Evolutionary conservation across 345 rosid species (phyloP).

Genomic region (Lumnitzera littorea): DNA sequence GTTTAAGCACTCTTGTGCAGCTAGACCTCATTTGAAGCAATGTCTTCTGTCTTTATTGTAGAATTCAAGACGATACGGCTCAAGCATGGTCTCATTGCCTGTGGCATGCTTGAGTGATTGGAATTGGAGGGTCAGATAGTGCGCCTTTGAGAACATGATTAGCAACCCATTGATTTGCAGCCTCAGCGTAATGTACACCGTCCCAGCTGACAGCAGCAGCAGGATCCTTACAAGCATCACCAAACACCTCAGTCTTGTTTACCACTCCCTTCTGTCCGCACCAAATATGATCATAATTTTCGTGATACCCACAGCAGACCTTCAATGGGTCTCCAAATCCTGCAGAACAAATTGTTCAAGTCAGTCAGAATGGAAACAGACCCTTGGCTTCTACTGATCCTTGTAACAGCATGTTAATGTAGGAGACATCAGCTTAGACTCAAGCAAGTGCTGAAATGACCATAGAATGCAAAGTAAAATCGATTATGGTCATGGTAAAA

Average conservation of each 20-base stretch:
- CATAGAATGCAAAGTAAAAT: no score
- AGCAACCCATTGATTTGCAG: slow-evolving; percentile 68
- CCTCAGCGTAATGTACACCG: slow-evolving; percentile 47
- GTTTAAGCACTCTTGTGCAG: no score
- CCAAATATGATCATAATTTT: slow-evolving; percentile 44
- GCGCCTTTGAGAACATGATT: slow-evolving; percentile 51
- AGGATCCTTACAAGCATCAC: slow-evolving; percentile 46
- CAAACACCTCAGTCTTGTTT: slow-evolving; percentile 32
- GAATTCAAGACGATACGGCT: not conserved
- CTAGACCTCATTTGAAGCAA: no score
- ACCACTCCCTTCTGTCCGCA: slow-evolving; percentile 37
- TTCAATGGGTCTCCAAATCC: slow-evolving; percentile 46
- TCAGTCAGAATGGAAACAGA: no score
- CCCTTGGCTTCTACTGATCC: no score
- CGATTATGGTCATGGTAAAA: no score
- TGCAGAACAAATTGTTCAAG: slow-evolving; percentile 3
- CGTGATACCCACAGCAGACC: slow-evolving; percentile 59
- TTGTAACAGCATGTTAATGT: no score
- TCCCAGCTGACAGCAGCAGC: slow-evolving; percentile 42
- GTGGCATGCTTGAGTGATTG: slow-evolving; percentile 59
- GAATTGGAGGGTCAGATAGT: slow-evolving; percentile 52
- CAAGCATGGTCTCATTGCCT: not conserved
- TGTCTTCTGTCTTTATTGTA: no score
- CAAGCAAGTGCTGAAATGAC: no score
- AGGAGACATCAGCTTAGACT: no score